Evolutionary conservation across 2,329 filamentous ascomycete species (phyloP), one percentile per base, ranked within the genome.

Genomic region (Paraconiothyrium sp.): DNA sequence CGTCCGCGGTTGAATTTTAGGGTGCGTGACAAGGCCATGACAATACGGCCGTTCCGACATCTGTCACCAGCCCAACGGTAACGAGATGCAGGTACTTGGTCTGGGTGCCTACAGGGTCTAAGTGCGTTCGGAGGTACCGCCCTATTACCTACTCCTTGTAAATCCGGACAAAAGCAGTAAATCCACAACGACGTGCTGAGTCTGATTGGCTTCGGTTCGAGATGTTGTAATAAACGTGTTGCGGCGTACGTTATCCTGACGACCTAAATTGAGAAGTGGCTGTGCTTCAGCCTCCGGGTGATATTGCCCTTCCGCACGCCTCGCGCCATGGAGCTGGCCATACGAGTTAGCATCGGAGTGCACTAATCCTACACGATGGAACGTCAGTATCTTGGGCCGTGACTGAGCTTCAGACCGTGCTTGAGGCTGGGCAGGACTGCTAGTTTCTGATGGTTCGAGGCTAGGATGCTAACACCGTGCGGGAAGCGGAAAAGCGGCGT

Each of bases 221-320:
- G 30, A 37, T 47, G 11, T 32, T 37, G 43, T 47, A 37, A 44
- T 47, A 48, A 32, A 24, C 46, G 16, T 48, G 30, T 47, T 47
- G 49, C 59, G 57, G 51, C 52, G 57, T 61, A 51, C 57, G 47
- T 51, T 61, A 54, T 64, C 58, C 39, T 60, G 54, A 48, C 54
- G 56, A 60, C 58, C 63, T 58, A 55, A 67, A 61, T 67, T 41
- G 35, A 67, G 59, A 44, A 57, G 70, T 68, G 72, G 72, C 72
- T 66, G 70, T 72, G 70, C 69, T 66, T 71, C 68, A 72, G 71
- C 72, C 68, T 67, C 61, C 66, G 58, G 66, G 60, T 68, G 44
- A 54, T 63, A 58, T 49, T 65, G 52, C 59, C 57, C 54, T 64
- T 59, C 54, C 54, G n/a, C 47, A 61, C 9, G 14, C 27, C 49